phyloP scores from a whole-genome alignment of 2,329 filamentous ascomycete genomes.

The Sporothrix inflata region DNA sequence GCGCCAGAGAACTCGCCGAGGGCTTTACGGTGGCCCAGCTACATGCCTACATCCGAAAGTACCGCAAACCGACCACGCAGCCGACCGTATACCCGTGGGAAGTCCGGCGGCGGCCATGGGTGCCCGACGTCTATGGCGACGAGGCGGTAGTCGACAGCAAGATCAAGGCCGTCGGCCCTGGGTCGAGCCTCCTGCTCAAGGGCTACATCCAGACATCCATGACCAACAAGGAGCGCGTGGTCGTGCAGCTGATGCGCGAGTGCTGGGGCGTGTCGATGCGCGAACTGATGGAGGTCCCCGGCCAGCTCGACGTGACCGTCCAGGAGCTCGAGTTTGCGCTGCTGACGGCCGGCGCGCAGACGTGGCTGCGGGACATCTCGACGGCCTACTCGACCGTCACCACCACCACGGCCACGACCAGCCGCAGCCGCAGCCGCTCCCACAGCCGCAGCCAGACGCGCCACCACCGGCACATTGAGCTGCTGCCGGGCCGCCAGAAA shows the following conservation, averaged over 20 bases:
- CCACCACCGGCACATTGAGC: slow-evolving; percentile 41
- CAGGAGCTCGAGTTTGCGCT: slow-evolving; percentile 48
- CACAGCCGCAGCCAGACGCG: slow-evolving; percentile 27
- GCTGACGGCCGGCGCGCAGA: slow-evolving; percentile 46
- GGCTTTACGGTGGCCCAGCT: slow-evolving; percentile 56
- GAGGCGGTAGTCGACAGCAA: background rate
- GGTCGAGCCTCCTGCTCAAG: slow-evolving; percentile 19
- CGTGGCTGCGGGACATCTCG: slow-evolving; percentile 42
- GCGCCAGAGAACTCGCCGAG: slow-evolving; percentile 46
- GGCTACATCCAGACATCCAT: slow-evolving; percentile 29
- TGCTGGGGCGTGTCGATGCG: slow-evolving; percentile 56
- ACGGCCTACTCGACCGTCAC: slow-evolving; percentile 31
- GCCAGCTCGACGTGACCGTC: slow-evolving; percentile 47
- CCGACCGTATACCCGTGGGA: slow-evolving; percentile 46
- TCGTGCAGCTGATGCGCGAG: slow-evolving; percentile 50
- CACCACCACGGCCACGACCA: slow-evolving; percentile 27
- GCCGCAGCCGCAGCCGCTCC: slow-evolving; percentile 42
- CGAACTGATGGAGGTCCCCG: slow-evolving; percentile 50
- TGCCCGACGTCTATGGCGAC: slow-evolving; percentile 39
- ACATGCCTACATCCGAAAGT: slow-evolving; percentile 44
- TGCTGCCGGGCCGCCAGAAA: slow-evolving; percentile 37
- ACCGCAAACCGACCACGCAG: slow-evolving; percentile 11
- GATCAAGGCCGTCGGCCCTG: slow-evolving; percentile 27
- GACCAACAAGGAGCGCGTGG: slow-evolving; percentile 48
- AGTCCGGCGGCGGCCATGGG: slow-evolving; percentile 47